Base-by-base conservation (phyloP, 108 stramenopile species). In the Epithemia pelagica region DNA sequence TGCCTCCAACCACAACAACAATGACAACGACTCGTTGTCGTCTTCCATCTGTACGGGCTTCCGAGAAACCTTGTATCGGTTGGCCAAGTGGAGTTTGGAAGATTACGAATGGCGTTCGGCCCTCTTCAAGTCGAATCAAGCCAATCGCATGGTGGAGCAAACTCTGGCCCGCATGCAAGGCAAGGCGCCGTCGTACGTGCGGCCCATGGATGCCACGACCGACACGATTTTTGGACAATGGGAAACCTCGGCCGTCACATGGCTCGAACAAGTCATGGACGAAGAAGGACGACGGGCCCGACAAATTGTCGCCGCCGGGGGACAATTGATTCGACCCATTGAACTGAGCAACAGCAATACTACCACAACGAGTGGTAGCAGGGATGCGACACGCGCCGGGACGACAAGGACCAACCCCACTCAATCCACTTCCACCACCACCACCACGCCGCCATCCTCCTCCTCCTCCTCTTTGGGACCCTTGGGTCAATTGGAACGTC, bases 131-230 rank as follows among this genome's bases (percentile, higher is more conserved):
- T 77, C 73, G 55, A 82, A 79, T 26, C 82, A 89, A 64, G 91
- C 91, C n/a, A 88, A 92, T 67, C 74, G 91, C 56, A 52, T 70
- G 73, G 79, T 89, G 54, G 87, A 89, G 52, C 81, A 89, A 61
- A 81, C 71, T 68, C 58, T 92, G 58, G 83, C 87, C 0, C 64
- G 79, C 30, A 88, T 92, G 88, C 81, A 82, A 82, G 91, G 91
- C 10, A 85, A 89, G 57, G 85, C 85, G 64, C 68, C 91, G 2
- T 32, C 76, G 32, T 92, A 92, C 59, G 80, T 86, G 28, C 73
- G 91, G 64, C 91, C 91, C 15, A 92, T 92, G 91, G 91, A 92
- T 79, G 91, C 91, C 10, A 75, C 70, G 52, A 81, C 85, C 53
- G 60, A 63, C n/a, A 78, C 68, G 52, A 67, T 85, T 32, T 64